Conservation (phyloP, 331 rosid species). For the Malus hybrid region DNA sequence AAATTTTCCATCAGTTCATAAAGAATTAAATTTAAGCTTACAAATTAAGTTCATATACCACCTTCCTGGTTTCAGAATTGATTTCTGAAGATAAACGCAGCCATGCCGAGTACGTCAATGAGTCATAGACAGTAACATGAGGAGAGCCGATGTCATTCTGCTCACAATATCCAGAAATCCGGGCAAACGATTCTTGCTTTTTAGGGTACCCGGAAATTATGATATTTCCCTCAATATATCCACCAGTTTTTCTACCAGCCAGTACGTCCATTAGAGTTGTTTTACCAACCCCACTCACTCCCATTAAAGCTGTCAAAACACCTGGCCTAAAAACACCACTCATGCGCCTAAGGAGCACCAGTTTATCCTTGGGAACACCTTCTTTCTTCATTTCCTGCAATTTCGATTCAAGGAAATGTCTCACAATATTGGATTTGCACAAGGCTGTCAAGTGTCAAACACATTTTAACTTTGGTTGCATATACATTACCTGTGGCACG, state of each 20-base stretch:
- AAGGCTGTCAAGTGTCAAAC: not conserved
- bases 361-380: constrained; percentile 45
- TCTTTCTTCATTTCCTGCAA: constrained; percentile 47
- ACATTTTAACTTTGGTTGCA: not conserved
- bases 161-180: constrained; percentile 75
- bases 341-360: constrained; percentile 48
- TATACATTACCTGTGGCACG: constrained; percentile 52
- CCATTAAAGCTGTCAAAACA: constrained; percentile 68
- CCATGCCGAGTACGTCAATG: constrained; percentile 33
- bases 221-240: constrained; percentile 55
- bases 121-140: constrained; percentile 44
- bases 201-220: constrained; percentile 58
- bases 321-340: constrained; percentile 78
- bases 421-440: not conserved
- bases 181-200: constrained; percentile 72
- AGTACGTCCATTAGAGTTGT: constrained; percentile 60
- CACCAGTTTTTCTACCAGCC: constrained; percentile 70
- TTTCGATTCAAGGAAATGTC: not conserved
- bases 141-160: constrained; percentile 78
- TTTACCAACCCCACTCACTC: constrained; percentile 71
- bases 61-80: constrained; percentile 21
- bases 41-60: not conserved
- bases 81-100: constrained; percentile 24
- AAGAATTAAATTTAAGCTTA: not conserved
- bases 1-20: not conserved